Evolutionary conservation across 441 rosid genomes (phyloP).

Genomic region (Codiaeum variegatum): DNA sequence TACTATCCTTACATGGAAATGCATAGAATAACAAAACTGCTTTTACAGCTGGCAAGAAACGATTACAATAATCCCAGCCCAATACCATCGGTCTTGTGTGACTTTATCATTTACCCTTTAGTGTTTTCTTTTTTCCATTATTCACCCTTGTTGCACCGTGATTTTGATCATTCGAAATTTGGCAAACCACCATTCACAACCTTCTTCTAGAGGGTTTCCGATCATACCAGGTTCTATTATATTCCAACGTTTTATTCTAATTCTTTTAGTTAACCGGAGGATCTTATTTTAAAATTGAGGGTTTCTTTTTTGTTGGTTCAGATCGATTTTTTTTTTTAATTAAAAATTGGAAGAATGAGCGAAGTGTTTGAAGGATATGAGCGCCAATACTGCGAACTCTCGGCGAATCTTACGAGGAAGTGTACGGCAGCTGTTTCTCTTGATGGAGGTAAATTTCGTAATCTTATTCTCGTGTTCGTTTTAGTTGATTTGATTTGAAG

Average conservation of each 20-base stretch:
- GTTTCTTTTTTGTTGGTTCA: not conserved
- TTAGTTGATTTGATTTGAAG: not conserved
- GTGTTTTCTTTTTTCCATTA: not conserved
- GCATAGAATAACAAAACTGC: not conserved
- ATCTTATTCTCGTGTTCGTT: not conserved
- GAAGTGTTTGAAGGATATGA: constrained; percentile 79
- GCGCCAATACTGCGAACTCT: constrained; percentile 86
- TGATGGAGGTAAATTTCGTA: constrained; percentile 55
- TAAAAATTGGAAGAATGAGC: constrained; percentile 46
- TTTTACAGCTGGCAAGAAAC: not conserved
- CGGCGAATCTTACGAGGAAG: constrained; percentile 66
- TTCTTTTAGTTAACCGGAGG: not conserved
- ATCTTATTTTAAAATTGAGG: not conserved
- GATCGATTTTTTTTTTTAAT: not conserved
- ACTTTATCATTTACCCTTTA: not conserved
- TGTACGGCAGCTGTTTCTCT: constrained; percentile 54
- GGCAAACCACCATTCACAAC: not conserved
- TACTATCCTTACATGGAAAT: not conserved
- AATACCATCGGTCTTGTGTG: not conserved
- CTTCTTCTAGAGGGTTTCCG: not conserved
- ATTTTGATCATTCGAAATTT: not conserved
- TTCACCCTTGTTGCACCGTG: not conserved
- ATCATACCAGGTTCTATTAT: constrained; percentile 6
- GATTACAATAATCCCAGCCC: not conserved
- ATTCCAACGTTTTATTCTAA: not conserved